Conservation (phyloP, 108 stramenopile species). For the Cyclotella kingstonii region DNA sequence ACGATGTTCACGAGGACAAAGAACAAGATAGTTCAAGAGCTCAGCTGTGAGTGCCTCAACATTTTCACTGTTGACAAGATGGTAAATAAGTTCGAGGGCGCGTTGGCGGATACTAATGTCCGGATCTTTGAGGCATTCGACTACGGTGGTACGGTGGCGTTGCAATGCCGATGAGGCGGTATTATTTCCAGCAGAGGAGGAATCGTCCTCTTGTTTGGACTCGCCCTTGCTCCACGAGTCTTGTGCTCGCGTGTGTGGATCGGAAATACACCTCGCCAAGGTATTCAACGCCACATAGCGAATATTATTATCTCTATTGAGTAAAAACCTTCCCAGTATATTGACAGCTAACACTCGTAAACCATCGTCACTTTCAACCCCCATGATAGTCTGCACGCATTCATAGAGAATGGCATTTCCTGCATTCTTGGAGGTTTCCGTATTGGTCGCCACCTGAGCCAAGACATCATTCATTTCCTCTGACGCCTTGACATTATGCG, state of each 20-base stretch:
- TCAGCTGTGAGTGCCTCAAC: conserved; percentile 90
- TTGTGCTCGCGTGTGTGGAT: conserved; percentile 37
- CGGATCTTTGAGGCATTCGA: conserved; percentile 99
- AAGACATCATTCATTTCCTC: conserved; percentile 98
- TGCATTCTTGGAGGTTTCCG: conserved; percentile 96
- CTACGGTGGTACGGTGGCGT: conserved; percentile 90
- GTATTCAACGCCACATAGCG: conserved; percentile 98
- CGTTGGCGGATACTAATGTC: conserved; percentile 97
- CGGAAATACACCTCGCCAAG: conserved; percentile 72
- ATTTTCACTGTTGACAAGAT: conserved; percentile 91
- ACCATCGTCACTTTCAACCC: conserved; percentile 92
- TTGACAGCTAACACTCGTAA: conserved; percentile 97
- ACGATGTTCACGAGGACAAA: conserved; percentile 92
- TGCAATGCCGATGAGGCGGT: conserved; percentile 85
- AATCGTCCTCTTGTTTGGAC: conserved; percentile 21
- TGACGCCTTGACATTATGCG: conserved; percentile 76
- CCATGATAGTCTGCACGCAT: conserved; percentile 98
- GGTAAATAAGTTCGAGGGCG: conserved; percentile 97
- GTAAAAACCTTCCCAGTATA: conserved; percentile 96
- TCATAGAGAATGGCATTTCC: conserved; percentile 99
- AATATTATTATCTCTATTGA: conserved; percentile 99
- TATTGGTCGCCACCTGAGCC: conserved; percentile 98
- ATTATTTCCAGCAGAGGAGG: conserved; percentile 38
- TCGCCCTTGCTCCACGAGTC: conserved; percentile 9
- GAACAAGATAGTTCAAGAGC: conserved; percentile 96